Evolutionary conservation across 306 rosid species (phyloP), one percentile per base, ranked within the genome.

Genomic region (Cyamopsis tetragonoloba): DNA sequence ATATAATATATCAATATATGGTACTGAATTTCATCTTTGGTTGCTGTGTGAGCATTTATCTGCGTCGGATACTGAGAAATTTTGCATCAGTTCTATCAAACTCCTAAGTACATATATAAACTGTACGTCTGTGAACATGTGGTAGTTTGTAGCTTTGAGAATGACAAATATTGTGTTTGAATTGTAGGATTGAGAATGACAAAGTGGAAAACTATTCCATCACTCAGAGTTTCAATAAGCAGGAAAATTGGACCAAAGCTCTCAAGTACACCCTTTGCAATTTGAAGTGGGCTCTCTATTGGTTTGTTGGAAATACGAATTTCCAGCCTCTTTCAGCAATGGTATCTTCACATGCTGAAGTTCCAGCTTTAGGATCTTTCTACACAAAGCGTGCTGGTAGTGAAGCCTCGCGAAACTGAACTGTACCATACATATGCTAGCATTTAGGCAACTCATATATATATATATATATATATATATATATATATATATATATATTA

Each of bases 161-260:
- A 53, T 76, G 72, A 66, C 43, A 70, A 62, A 63, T 47, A 65
- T 30, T 70, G 68, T 54, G 62, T 35, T 30, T 63, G 62, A 44
- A 39, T 71, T 82, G 72, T 78, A 93, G 97, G 85, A 90, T 93
- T 43, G 99, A 93, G 64, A 83, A 66, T 71, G 99, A 93, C 79
- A 93, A 82, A 74, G 99, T 93, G 41, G 99, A 91, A 81, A 90
- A 68, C 79, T 85, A 86, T 66, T 88, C 96, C 74, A 93, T 93
- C 76, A 89, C 96, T 8, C 99, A 93, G 59, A 93, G 97, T 86
- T 90, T 93, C 87, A 90, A 85, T 58, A 93, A 93, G 84, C 99
- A 79, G 72, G 99, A 93, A 81, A 89, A 82, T 78, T 93, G 97
- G 97, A 93, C 99, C 0, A 93, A 90, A 79, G 96, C 99, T 77